Base-by-base conservation (phyloP, 768 basidiomycete genomes). In the Mycena amicta region DNA sequence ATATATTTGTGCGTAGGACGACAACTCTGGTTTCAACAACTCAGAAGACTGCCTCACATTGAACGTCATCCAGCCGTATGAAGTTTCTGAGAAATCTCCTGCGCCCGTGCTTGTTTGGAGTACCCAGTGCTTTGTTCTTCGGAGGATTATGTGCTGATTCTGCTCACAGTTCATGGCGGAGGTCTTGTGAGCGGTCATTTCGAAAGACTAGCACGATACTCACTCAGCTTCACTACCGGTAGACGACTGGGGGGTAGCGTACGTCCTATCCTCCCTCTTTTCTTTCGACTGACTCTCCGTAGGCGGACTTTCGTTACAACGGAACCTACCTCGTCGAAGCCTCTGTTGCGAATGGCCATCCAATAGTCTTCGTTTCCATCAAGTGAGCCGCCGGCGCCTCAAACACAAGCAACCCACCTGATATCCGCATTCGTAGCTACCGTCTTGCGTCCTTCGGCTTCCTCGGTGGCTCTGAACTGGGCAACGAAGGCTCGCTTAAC, bases 21-120 rank as follows among this genome's bases (percentile, higher is more conserved):
- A 52, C 31, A 52, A 37, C 30, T 31, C 51, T n/a, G 51, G 51
- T 18, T 52, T 31, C 51, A n/a, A 30, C 4, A 30, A 18, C 5
- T 52, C 51, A 5, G 51, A 52, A 37, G 51, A 52, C 30, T 52
- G 51, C 51, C 28, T 52, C 6, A 52, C 51, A 4, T 29, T 52
- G 27, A 52, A 52, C 22, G 23, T 52, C n/a, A 25, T 52, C 18
- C 51, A 29, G 5, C 51, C 51, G 18, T 29, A 8, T n/a, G 31
- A 16, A 15, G 51, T 33, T 18, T 31, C 51, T 33, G 23, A 56
- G 43, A 45, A 15, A n/a, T 15, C 12, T 6, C 22, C 43, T 50
- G 3, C 28, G 3, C 33, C 33, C 12, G 37, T 50, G 47, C 47
- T 50, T 11, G 49, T 56, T 45, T 45, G 43, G 43, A 45, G 43